phyloP scores from a whole-genome alignment of 257 asterid genomes.

The Solanum rostratum region DNA sequence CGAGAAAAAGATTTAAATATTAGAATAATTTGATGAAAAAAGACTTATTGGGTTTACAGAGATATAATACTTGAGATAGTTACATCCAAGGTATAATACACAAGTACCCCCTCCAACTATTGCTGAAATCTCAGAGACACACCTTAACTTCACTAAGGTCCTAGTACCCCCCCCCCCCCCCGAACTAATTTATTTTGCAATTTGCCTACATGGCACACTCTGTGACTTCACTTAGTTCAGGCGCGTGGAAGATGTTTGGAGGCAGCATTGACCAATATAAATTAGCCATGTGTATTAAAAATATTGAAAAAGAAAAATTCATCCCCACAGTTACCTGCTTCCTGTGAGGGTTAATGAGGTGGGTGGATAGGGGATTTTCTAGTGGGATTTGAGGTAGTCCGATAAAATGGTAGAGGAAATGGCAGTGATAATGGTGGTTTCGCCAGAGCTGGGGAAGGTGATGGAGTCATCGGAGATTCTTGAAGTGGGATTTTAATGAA shows the following conservation, averaged over 20 bases:
- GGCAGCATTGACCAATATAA: too few species aligned
- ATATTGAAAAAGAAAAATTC: too few species aligned
- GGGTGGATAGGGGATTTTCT: neutral
- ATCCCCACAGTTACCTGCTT: neutral
- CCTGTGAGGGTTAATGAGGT: neutral
- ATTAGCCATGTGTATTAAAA: too few species aligned
- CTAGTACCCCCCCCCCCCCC: too few species aligned
- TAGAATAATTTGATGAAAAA: neutral
- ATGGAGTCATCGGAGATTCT: neutral
- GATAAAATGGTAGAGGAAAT: neutral
- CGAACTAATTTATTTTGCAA: too few species aligned
- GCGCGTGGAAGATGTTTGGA: too few species aligned
- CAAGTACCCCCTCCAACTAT: too few species aligned
- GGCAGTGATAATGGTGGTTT: neutral
- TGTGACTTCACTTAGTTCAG: too few species aligned
- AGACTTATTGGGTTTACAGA: neutral
- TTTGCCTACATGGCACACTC: too few species aligned
- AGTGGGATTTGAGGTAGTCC: neutral
- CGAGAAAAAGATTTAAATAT: neutral
- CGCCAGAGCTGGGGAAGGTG: neutral
- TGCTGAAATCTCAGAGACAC: too few species aligned
- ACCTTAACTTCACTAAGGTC: too few species aligned
- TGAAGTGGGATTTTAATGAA: neutral
- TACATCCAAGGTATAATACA: too few species aligned
- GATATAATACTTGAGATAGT: neutral